Evolutionary conservation across 768 basidiomycete genomes (phyloP).

Genomic region (Nidularia sp.): DNA sequence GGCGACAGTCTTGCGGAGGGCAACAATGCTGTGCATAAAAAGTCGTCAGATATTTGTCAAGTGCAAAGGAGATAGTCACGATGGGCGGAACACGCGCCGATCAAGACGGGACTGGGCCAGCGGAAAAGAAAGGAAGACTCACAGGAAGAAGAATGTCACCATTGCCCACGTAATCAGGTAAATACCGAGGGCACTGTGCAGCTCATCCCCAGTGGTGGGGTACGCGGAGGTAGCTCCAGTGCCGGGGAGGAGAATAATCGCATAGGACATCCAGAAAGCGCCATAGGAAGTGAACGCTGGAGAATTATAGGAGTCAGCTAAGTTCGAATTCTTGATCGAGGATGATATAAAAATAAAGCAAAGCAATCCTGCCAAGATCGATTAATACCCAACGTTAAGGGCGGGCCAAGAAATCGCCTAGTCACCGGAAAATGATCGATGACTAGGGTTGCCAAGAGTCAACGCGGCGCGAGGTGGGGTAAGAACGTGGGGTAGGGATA

Average conservation of each 20-base stretch:
- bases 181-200: conserved; percentile 61
- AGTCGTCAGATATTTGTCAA: too few species aligned
- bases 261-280: conserved; percentile 87
- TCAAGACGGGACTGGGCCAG: not conserved
- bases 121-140: conserved; percentile 13
- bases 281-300: conserved; percentile 81
- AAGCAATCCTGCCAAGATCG: not conserved
- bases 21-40: conserved; percentile 22
- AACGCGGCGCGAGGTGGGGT: too few species aligned
- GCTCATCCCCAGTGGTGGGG: conserved; percentile 21
- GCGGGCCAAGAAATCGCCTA: too few species aligned
- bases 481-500: too few species aligned
- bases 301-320: conserved; percentile 4
- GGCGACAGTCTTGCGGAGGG: conserved; percentile 32
- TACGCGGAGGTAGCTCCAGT: conserved; percentile 62
- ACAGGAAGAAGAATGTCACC: conserved; percentile 69
- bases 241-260: conserved; percentile 65
- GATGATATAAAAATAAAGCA: not conserved
- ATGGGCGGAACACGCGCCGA: not conserved
- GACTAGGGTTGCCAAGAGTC: too few species aligned
- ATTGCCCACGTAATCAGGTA: conserved; percentile 74
- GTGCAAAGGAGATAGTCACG: not conserved
- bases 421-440: too few species aligned
- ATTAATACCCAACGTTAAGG: not conserved
- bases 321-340: not conserved